phyloP scores from a whole-genome alignment of 495 filamentous ascomycete species.

The Lichenothelia convexa region DNA sequence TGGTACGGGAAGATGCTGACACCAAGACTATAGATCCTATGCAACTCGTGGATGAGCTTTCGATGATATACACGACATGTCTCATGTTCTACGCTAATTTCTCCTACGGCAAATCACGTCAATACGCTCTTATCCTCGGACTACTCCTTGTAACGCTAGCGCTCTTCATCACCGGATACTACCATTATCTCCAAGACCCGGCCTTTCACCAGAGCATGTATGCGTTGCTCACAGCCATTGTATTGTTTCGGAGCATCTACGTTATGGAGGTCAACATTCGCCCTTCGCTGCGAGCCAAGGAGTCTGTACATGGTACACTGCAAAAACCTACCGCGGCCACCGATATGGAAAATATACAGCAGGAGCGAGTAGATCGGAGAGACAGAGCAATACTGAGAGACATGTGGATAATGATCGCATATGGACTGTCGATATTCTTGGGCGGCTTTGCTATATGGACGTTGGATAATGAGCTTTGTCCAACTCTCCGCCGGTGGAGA shows the following conservation, averaged over 20 bases:
- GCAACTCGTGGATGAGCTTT: slow-evolving; percentile 92
- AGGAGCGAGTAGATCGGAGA: slow-evolving; percentile 30
- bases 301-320: slow-evolving; percentile 2
- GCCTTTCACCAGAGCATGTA: slow-evolving; percentile 85
- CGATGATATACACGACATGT: slow-evolving; percentile 95
- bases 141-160: slow-evolving; percentile 41
- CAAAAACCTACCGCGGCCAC: slow-evolving; percentile 21
- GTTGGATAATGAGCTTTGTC: slow-evolving; percentile 69
- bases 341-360: slow-evolving; percentile 10
- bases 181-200: slow-evolving; percentile 85
- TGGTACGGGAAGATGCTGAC: background rate
- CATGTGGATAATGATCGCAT: slow-evolving; percentile 61
- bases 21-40: slow-evolving; percentile 52
- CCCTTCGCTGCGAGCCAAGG: slow-evolving; percentile 27
- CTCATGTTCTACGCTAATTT: slow-evolving; percentile 85
- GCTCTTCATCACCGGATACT: slow-evolving; percentile 75
- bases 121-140: slow-evolving; percentile 39
- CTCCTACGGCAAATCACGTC: slow-evolving; percentile 42
- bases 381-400: slow-evolving; percentile 41
- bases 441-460: slow-evolving; percentile 77
- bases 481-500: slow-evolving; percentile 48
- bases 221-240: slow-evolving; percentile 55
- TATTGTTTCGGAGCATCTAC: slow-evolving; percentile 68
- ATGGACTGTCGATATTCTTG: slow-evolving; percentile 58
- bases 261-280: slow-evolving; percentile 74